phyloP scores from a whole-genome alignment of 2,329 filamentous ascomycete genomes.

The Fusarium siculi region DNA sequence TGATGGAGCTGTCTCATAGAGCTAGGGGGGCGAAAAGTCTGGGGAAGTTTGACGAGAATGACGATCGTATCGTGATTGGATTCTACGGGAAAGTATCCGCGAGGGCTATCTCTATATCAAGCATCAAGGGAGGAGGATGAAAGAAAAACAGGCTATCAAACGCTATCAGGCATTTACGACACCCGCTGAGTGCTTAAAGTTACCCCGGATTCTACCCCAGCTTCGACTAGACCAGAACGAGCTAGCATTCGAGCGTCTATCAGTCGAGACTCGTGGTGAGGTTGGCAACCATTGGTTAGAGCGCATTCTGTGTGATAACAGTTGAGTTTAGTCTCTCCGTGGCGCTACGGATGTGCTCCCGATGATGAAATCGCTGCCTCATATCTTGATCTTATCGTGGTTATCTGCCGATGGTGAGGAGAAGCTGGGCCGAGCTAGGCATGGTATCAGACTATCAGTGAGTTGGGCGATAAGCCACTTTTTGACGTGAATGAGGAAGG shows the following conservation, averaged over 20 bases:
- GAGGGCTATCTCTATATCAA: not conserved
- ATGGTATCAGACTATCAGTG: not conserved
- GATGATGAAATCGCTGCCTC: not conserved
- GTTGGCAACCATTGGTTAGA: not conserved
- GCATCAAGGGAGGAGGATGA: not conserved
- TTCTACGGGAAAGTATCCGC: slow-evolving; percentile 33
- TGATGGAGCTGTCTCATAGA: not conserved
- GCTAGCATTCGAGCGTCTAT: slow-evolving; percentile 1
- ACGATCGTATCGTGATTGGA: slow-evolving; percentile 3
- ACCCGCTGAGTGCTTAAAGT: not conserved
- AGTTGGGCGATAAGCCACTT: slow-evolving; percentile 4
- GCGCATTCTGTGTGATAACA: not conserved
- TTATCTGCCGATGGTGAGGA: not conserved
- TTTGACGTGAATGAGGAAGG: slow-evolving; percentile 5
- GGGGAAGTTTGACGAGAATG: not conserved
- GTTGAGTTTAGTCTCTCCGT: not conserved
- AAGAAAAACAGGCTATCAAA: not conserved
- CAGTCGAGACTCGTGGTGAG: not conserved
- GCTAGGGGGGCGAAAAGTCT: not conserved
- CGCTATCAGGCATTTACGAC: not conserved
- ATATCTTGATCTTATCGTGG: not conserved
- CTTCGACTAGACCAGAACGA: not conserved
- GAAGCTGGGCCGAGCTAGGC: not conserved
- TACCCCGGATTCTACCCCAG: slow-evolving; percentile 8
- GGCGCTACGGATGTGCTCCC: slow-evolving; percentile 4